Base-by-base conservation (phyloP, 495 filamentous ascomycete genomes). In the Penicilliopsis zonata region DNA sequence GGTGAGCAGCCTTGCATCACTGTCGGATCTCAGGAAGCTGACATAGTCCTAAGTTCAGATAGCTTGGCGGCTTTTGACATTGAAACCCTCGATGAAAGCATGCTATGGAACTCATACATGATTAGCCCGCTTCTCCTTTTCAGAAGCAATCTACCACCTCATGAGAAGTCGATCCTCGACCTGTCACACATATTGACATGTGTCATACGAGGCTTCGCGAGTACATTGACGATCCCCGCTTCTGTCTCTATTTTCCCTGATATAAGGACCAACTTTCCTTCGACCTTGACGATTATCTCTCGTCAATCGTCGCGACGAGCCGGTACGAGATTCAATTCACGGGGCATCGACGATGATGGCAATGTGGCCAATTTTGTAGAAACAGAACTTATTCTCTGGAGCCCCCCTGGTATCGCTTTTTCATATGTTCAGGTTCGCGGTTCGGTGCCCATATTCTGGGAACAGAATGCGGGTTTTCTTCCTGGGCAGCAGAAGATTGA, bases 31-130 rank as follows among this genome's bases (percentile, higher is more conserved):
- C 67, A 61, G 40, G 59, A 62, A 29, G 58, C 70, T 47, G 65
- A 80, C 37, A 49, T n/a, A 53, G 16, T 44, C 15, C 14, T 17
- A 35, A 69, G 64, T 22, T 52, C 53, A 4, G 61, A 61, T 18
- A 61, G 65, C 42, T 57, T 56, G 15, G 48, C 73, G 13, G 65
- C 73, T 12, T 86, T 90, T 40, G 81, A 86, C 44, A 78, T 87
- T 34, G 81, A 84, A 35, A 79, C 76, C 31, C 73, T 94, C 18
- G 84, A 98, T 53, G 78, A 82, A 37, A 79, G 80, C 5, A 94
- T 93, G 57, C 57, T 98, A 17, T 98, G 90, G 90, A 98, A 98
- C 43, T 86, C 82, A 7, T 93, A 90, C 57, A 96, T 98, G 87
- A 93, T 98, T 37, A 70, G 79, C 34, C 87, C 92, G 5, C 68